phyloP scores from a whole-genome alignment of 768 basidiomycete species.

The Pleurotus platypus region DNA sequence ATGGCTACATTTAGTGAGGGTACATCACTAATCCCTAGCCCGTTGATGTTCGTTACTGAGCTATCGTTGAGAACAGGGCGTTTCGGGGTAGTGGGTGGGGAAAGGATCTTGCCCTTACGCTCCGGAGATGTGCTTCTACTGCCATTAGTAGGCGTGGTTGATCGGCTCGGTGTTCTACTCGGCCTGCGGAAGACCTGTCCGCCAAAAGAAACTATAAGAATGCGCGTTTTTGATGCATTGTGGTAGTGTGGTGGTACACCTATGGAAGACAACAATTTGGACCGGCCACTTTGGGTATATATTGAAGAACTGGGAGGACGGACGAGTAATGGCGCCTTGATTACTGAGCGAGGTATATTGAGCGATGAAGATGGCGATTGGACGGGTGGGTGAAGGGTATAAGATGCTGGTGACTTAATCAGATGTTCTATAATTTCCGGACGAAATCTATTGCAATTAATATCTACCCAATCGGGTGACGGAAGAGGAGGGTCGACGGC shows the following conservation, averaged over 20 bases:
- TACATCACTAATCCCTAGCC: conserved; percentile 8
- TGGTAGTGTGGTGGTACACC: conserved; percentile 55
- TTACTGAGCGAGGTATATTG: conserved; percentile 31
- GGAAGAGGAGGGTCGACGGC: conserved; percentile 48
- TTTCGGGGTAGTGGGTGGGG: not conserved
- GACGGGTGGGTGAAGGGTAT: conserved; percentile 37
- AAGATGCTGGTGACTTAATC: conserved; percentile 22
- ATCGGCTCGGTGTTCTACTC: conserved; percentile 34
- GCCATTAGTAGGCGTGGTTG: conserved; percentile 22
- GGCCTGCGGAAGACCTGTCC: conserved; percentile 70
- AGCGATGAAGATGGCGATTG: conserved; percentile 27
- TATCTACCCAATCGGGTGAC: conserved; percentile 61
- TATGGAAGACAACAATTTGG: conserved; percentile 48
- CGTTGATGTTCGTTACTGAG: not conserved
- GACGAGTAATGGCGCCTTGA: conserved; percentile 66
- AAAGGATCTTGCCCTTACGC: conserved; percentile 1
- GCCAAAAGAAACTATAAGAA: conserved; percentile 78
- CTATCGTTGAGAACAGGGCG: not conserved
- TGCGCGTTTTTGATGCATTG: conserved; percentile 44
- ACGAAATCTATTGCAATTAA: conserved; percentile 39
- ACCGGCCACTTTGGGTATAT: conserved; percentile 53
- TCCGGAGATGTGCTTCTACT: conserved; percentile 15
- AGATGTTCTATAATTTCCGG: conserved; percentile 43
- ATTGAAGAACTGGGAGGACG: conserved; percentile 48
- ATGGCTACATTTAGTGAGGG: conserved; percentile 1